Evolutionary conservation across 768 basidiomycete genomes (phyloP), one percentile per base, ranked within the genome.

Genomic region (Roridomyces roridus): DNA sequence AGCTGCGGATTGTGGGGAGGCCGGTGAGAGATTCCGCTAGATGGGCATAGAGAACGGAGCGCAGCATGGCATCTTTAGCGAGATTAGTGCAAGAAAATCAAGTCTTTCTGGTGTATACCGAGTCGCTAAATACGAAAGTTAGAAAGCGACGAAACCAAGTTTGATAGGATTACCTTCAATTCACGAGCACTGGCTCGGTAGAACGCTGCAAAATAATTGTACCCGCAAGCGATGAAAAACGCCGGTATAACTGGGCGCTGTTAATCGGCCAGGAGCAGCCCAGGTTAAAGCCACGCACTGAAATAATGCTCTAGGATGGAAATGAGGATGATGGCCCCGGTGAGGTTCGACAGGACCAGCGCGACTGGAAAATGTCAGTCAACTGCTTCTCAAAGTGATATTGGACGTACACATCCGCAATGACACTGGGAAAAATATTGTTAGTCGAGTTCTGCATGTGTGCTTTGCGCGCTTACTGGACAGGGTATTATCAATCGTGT

Each of bases 21-120:
- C 90, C 65, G n/a, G 85, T 85, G 5, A 93, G 74, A 1, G 86
- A 89, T 69, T 92, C 91, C 0, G 88, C 83, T 66, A 92, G 89
- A 65, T 91, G 89, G 0, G 89, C 82, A 67, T 92, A 92, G 9
- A 93, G 78, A 10, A 87, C 72, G 2, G 88, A 89, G 34, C 91
- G 87, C 5, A 92, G 77, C 74, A 89, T 83, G 8, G 87, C 79
- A 68, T 91, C 90, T 85, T n/a, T 25, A 21, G 41, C 29, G 42
- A 21, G 35, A 7, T n/a, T 12, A 29, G 24, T 41, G 17, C 21
- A 40, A 39, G 5, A 25, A 18, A 37, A 40, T n/a, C n/a, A n/a
- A n/a, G n/a, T n/a, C n/a, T n/a, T n/a, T n/a, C n/a, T n/a, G n/a
- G n/a, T n/a, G n/a, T n/a, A n/a, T 64, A 74, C 78, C 76, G 36